These are phyloP conservation scores for Pseudonitzschia pungens DNA, from an alignment of 108 stramenopile genomes.

Conservation along the genomic window DNA sequence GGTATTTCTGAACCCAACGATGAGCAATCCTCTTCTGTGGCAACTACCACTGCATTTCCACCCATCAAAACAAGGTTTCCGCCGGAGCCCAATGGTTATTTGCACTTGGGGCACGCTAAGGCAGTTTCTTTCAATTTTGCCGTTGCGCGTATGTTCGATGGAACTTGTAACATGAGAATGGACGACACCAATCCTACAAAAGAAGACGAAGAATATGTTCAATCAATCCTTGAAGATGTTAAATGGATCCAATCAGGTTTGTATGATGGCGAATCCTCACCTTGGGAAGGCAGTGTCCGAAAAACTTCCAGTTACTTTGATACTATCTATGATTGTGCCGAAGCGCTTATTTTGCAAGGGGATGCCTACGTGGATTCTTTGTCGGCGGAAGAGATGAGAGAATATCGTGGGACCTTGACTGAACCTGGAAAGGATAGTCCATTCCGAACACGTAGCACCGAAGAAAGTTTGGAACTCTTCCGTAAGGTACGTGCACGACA, in stretches of 20 bases:
- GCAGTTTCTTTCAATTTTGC: slow-evolving; percentile 83
- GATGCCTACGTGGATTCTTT: slow-evolving; percentile 89
- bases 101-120: slow-evolving; percentile 99
- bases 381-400: slow-evolving; percentile 85
- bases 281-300: slow-evolving; percentile 73
- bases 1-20: slow-evolving; percentile 38
- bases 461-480: slow-evolving; percentile 83
- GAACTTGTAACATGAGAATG: slow-evolving; percentile 84
- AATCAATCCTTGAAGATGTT: slow-evolving; percentile 88
- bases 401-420: slow-evolving; percentile 85
- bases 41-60: slow-evolving; percentile 13
- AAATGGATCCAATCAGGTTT: slow-evolving; percentile 76
- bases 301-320: slow-evolving; percentile 88
- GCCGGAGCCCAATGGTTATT: slow-evolving; percentile 98
- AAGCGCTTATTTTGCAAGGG: slow-evolving; percentile 65
- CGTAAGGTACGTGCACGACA: slow-evolving; percentile 45
- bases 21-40: not conserved
- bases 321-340: slow-evolving; percentile 81
- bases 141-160: slow-evolving; percentile 80
- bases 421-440: slow-evolving; percentile 86
- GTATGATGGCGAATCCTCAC: slow-evolving; percentile 28
- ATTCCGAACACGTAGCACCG: slow-evolving; percentile 55
- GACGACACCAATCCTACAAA: slow-evolving; percentile 94
- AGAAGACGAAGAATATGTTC: slow-evolving; percentile 83
- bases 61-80: slow-evolving; percentile 93